Evolutionary conservation across 805 yeast genomes (phyloP).

Genomic region (Barnettozyma californica): DNA sequence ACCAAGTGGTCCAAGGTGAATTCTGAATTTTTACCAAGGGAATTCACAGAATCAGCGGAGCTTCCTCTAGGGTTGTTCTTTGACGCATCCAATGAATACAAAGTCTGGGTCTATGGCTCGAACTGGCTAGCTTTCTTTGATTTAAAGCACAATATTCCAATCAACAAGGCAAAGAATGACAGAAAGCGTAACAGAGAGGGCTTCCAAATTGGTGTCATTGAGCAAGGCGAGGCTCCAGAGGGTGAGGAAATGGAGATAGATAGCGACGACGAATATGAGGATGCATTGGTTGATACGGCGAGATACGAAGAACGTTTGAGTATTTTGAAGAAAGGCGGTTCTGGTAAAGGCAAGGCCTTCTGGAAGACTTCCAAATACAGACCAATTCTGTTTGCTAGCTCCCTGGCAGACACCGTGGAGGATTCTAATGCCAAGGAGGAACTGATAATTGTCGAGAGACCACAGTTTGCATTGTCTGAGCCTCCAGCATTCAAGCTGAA

Average conservation of each 20-base stretch:
- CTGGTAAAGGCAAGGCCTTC: conserved; percentile 41
- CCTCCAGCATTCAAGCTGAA: conserved; percentile 63
- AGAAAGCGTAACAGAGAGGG: conserved; percentile 40
- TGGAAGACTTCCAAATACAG: conserved; percentile 75
- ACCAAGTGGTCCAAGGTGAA: conserved; percentile 80
- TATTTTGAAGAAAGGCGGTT: conserved; percentile 21
- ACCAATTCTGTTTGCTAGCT: conserved; percentile 59
- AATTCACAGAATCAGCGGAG: conserved; percentile 51
- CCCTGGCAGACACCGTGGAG: conserved; percentile 34
- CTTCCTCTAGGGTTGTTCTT: conserved; percentile 69
- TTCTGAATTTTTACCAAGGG: conserved; percentile 67
- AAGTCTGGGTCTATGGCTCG: conserved; percentile 84
- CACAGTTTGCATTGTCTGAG: conserved; percentile 49
- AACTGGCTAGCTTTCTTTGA: conserved; percentile 79
- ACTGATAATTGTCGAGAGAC: conserved; percentile 73
- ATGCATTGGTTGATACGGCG: conserved; percentile 10
- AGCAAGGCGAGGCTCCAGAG: conserved; percentile 25
- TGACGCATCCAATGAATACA: conserved; percentile 34
- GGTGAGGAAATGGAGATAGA: conserved; percentile 25
- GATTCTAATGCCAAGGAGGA: conserved; percentile 29
- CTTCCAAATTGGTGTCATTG: conserved; percentile 36
- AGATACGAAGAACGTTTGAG: conserved; percentile 7
- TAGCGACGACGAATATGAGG: conserved; percentile 27
- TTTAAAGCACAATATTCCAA: conserved; percentile 50
- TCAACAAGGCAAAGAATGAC: conserved; percentile 27